Evolutionary conservation across 805 yeast species (phyloP).

Genomic region (Naumovozyma baii): DNA sequence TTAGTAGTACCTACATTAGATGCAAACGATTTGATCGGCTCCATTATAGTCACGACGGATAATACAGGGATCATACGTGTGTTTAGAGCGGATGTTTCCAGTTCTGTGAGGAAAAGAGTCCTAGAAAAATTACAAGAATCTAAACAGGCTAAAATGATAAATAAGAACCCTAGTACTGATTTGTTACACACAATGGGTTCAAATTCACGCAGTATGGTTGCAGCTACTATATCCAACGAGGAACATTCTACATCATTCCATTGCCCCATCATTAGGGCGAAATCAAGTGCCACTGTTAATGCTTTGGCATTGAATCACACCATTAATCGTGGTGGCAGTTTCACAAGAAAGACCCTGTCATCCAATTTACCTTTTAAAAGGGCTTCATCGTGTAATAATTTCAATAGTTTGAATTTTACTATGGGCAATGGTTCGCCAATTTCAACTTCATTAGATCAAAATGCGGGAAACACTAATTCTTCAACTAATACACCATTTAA

Average conservation of each 20-base stretch:
- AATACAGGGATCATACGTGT: constrained; percentile 62
- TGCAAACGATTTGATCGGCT: constrained; percentile 29
- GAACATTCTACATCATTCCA: not conserved
- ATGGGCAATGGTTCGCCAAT: not conserved
- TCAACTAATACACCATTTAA: not conserved
- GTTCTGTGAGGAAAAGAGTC: constrained; percentile 33
- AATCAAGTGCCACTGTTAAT: not conserved
- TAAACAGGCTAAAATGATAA: too few species aligned
- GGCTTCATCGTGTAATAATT: not conserved
- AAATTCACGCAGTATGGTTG: too few species aligned
- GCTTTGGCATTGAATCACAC: not conserved
- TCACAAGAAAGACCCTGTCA: not conserved
- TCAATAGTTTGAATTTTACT: not conserved
- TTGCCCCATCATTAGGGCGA: not conserved
- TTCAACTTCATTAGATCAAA: not conserved
- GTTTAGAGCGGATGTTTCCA: constrained; percentile 70
- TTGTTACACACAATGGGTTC: too few species aligned
- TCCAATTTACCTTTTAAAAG: not conserved
- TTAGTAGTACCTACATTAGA: constrained; percentile 11
- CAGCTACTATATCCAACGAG: too few species aligned
- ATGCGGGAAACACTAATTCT: not conserved
- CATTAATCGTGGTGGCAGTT: not conserved
- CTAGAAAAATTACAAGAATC: constrained; percentile 15
- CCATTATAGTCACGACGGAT: constrained; percentile 69
- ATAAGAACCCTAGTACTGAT: too few species aligned